These are phyloP conservation scores for Nematodospora anomalae DNA, from an alignment of 1,139 yeast genomes.

Conservation along the genomic window DNA sequence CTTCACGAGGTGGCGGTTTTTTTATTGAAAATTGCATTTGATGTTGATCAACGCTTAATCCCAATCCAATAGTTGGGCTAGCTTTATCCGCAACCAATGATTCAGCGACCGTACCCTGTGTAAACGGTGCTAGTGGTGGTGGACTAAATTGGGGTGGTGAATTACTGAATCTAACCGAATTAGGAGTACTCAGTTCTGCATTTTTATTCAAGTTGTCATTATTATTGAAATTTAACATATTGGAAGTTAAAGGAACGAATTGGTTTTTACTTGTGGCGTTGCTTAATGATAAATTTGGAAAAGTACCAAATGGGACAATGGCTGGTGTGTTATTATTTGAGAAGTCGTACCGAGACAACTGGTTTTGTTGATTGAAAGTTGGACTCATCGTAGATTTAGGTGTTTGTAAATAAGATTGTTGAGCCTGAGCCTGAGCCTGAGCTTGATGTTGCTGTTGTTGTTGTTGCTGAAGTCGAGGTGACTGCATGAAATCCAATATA, in stretches of 20 bases:
- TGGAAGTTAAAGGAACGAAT: constrained; percentile 15
- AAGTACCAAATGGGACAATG: constrained; percentile 8
- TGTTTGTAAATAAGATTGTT: constrained; percentile 8
- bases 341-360: constrained; percentile 7
- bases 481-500: constrained; percentile 9
- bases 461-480: constrained; percentile 3
- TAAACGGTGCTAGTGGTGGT: constrained; percentile 5
- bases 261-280: constrained; percentile 2
- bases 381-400: constrained; percentile 13
- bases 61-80: constrained; percentile 11
- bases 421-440: neutral
- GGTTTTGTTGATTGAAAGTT: constrained; percentile 6
- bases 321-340: constrained; percentile 11
- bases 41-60: constrained; percentile 3
- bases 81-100: constrained; percentile 4
- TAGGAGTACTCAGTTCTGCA: constrained; percentile 8
- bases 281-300: constrained; percentile 2
- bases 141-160: constrained; percentile 12
- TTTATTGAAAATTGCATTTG: neutral
- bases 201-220: neutral
- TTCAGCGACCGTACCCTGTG: neutral
- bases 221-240: constrained; percentile 1
- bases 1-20: constrained; percentile 8
- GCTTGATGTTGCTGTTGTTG: constrained; percentile 2
- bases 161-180: constrained; percentile 6